Base-by-base conservation (phyloP, 2,329 filamentous ascomycete species). In the Cladophialophora carrionii region DNA sequence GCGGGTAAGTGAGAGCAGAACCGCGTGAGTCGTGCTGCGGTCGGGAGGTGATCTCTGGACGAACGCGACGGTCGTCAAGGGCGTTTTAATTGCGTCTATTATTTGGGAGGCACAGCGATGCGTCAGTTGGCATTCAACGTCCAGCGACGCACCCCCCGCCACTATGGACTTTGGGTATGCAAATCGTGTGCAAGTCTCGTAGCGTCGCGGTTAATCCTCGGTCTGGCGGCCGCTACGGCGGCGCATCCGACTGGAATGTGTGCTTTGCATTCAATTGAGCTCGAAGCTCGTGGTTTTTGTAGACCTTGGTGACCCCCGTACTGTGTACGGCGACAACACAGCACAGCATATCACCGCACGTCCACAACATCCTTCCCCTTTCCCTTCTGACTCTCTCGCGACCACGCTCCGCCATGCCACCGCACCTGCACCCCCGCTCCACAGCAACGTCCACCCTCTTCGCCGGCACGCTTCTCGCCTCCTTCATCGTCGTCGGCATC, bases 391-490 rank as follows among this genome's bases (percentile, higher is more conserved):
- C 48, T 51, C 10, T n/a, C 48, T 29, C 49, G n/a, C n/a, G 26
- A 51, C 22, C 63, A 67, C 34, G 12, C 8, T 4, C 17, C 6
- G n/a, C 17, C 4, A 73, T 72, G 71, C 70, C 72, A 79, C 90
- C 87, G 48, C 82, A 94, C 79, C 88, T 99, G 49, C 95, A 99
- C 78, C 95, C 95, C 37, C 89, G 93, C 78, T 98, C 94, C 71
- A 89, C 91, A 73, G 91, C 92, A 81, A 99, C 95, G 72, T 93
- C 90, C 63, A 95, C 92, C 53, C 88, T 99, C 66, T 99, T 99
- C 81, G 92, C 92, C 57, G 91, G 90, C n/a, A 98, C 94, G 0
- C 85, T 98, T 61, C 84, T 91, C 68, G 88, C 92, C 34, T 95
- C 90, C 72, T 96, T 99, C 78, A 85, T 96, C 69, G 93, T 99